Conservation (phyloP, 2,329 filamentous ascomycete genomes). For the Stagonosporopsis chrysanthemi region DNA sequence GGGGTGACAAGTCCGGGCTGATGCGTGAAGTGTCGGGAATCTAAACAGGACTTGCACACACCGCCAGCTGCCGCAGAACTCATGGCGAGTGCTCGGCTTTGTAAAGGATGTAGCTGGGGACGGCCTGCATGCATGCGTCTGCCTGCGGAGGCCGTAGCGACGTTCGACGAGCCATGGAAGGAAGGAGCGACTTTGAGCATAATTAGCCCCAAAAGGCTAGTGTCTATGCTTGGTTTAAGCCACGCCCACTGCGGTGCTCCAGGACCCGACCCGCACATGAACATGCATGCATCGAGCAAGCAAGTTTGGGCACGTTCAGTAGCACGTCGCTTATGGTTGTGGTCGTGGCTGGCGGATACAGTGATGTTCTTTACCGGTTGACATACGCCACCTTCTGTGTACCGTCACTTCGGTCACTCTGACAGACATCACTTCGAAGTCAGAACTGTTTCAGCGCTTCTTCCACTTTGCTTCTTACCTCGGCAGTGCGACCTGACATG, state of each 20-base stretch:
- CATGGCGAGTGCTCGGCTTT: constrained; percentile 19
- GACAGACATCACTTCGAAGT: constrained; percentile 3
- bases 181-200: constrained; percentile 41
- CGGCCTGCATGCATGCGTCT: constrained; percentile 16
- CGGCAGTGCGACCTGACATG: constrained; percentile 9
- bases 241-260: constrained; percentile 19
- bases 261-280: constrained; percentile 19
- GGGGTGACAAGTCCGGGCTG: constrained; percentile 40
- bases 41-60: constrained; percentile 1
- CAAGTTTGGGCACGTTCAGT: constrained; percentile 15
- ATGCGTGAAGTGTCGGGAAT: constrained; percentile 40
- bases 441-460: constrained; percentile 2
- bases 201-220: constrained; percentile 36
- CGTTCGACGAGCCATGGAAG: constrained; percentile 22
- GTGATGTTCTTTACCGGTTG: constrained; percentile 7
- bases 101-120: constrained; percentile 10
- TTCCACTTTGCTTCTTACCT: not conserved
- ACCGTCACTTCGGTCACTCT: not conserved
- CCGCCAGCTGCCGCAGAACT: constrained; percentile 13
- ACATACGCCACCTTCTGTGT: constrained; percentile 9
- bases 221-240: constrained; percentile 25
- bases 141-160: constrained; percentile 16
- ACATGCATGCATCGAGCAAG: constrained; percentile 20
- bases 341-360: constrained; percentile 22
- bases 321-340: constrained; percentile 22